Conservation (phyloP, 345 rosid genomes). For the Mallotus nudiflorus region DNA sequence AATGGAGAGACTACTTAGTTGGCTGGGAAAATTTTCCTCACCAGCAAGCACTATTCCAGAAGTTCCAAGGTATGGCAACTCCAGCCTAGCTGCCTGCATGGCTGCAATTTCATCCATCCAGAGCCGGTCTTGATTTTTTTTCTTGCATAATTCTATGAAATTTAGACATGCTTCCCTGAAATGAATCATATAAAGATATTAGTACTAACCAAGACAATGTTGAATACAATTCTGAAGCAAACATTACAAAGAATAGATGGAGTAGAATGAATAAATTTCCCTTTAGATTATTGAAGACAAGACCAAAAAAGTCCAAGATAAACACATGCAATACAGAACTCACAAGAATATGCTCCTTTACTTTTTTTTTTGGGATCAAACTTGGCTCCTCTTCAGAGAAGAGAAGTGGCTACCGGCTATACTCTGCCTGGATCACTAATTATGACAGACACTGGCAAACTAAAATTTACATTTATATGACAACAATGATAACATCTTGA, state of each 20-base stretch:
- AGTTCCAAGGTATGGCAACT: conserved; percentile 67
- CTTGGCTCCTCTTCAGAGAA: too few relatives aligned
- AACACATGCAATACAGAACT: too few relatives aligned
- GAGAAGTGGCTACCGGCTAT: too few relatives aligned
- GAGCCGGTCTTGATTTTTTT: conserved; percentile 87
- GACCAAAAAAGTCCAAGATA: too few relatives aligned
- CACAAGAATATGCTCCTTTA: too few relatives aligned
- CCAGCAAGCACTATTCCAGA: conserved; percentile 80
- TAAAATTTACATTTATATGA: too few relatives aligned
- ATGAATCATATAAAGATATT: conserved; percentile 8
- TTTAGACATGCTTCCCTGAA: conserved; percentile 88
- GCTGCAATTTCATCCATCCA: conserved; percentile 96
- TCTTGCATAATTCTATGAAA: conserved; percentile 87
- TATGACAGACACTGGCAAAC: too few relatives aligned
- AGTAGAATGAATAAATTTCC: too few relatives aligned
- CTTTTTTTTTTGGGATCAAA: too few relatives aligned
- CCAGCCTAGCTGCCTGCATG: conserved; percentile 86
- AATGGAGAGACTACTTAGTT: conserved; percentile 30
- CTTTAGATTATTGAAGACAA: too few relatives aligned
- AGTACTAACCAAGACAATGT: neutral
- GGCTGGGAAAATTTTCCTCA: conserved; percentile 58
- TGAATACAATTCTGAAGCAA: neutral
- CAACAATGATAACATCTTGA: neutral
- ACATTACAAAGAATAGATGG: too few relatives aligned
- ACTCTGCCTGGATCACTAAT: too few relatives aligned